phyloP scores from a whole-genome alignment of 768 basidiomycete genomes.

The Suillus decipiens region DNA sequence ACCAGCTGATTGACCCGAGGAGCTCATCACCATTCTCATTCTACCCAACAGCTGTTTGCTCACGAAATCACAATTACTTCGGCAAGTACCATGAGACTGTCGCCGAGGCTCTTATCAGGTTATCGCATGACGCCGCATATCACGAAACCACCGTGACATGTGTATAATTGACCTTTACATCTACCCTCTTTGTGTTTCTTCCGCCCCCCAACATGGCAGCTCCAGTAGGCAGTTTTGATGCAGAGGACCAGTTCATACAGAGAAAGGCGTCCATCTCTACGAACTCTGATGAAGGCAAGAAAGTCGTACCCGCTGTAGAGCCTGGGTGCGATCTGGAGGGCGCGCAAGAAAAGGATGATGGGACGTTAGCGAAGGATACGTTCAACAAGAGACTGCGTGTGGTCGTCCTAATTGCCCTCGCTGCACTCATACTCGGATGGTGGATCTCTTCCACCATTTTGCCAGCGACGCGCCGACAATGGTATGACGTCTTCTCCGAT shows the following conservation, averaged over 20 bases:
- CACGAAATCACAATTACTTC: too few relatives aligned
- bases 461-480: constrained; percentile 70
- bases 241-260: constrained; percentile 17
- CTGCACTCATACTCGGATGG: constrained; percentile 74
- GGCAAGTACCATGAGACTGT: too few relatives aligned
- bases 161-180: neutral
- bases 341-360: constrained; percentile 15
- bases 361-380: constrained; percentile 6
- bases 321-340: constrained; percentile 16
- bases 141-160: too few relatives aligned
- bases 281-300: constrained; percentile 16
- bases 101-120: too few relatives aligned
- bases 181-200: constrained; percentile 5
- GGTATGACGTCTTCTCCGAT: constrained; percentile 41
- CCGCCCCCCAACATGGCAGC: constrained; percentile 22
- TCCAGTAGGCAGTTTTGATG: constrained; percentile 3
- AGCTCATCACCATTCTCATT: too few relatives aligned
- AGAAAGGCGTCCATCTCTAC: constrained; percentile 22
- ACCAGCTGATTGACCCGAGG: too few relatives aligned
- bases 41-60: too few relatives aligned
- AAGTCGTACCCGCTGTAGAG: constrained; percentile 19
- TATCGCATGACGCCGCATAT: too few relatives aligned
- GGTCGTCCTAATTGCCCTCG: constrained; percentile 52
- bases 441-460: constrained; percentile 81
- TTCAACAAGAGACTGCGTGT: constrained; percentile 36